Evolutionary conservation across 1,284 basidiomycete species (phyloP).

Genomic region (Ustilago lituana): DNA sequence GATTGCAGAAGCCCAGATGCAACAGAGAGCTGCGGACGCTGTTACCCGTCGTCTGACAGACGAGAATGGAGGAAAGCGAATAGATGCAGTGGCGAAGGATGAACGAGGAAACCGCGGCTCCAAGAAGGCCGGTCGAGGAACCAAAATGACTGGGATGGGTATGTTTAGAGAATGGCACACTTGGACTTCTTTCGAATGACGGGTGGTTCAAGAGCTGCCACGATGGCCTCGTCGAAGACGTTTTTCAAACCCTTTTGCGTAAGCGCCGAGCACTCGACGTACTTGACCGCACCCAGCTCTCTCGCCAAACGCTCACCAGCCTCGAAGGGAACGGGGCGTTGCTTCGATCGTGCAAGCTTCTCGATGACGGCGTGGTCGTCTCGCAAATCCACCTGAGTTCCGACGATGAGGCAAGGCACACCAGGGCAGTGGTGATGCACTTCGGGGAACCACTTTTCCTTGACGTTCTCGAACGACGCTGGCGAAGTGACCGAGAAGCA

Average conservation of each 20-base stretch:
- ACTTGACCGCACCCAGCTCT: conserved; percentile 97
- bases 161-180: conserved; percentile 82
- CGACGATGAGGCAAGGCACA: conserved; percentile 97
- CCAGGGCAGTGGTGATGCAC: conserved; percentile 99
- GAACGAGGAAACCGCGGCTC: conserved; percentile 3
- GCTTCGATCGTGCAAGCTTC: conserved; percentile 94
- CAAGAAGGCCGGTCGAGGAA: conserved; percentile 1
- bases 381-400: conserved; percentile 96
- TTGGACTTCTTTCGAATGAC: conserved; percentile 80
- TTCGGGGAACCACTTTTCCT: conserved; percentile 99
- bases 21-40: too few species aligned
- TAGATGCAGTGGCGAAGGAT: neutral
- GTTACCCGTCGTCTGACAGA: too few species aligned
- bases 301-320: conserved; percentile 91
- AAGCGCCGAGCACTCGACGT: conserved; percentile 97
- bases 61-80: too few species aligned
- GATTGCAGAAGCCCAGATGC: too few species aligned
- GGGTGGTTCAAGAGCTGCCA: conserved; percentile 96
- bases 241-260: conserved; percentile 99
- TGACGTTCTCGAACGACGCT: conserved; percentile 99
- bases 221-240: conserved; percentile 99
- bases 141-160: conserved; percentile 6
- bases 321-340: conserved; percentile 86
- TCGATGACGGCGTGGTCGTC: conserved; percentile 92
- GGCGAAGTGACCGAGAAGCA: conserved; percentile 99